A percentile compares a stretch with the other conserved stretches of the same genome.
Evolutionary conservation across 441 rosid genomes (phyloP).

Genomic region (Populus hybrid): DNA sequence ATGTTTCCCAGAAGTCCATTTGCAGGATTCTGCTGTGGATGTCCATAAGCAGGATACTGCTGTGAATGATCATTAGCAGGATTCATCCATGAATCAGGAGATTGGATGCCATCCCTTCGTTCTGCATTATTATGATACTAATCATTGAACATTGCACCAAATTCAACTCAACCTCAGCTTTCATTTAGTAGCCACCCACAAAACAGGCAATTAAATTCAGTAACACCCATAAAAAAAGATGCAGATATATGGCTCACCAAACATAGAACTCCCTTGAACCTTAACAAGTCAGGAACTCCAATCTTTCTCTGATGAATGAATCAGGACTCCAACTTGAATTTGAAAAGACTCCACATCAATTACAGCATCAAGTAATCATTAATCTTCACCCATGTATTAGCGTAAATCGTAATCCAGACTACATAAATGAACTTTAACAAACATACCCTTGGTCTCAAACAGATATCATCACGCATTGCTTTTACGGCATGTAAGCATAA

Average conservation of each 20-base stretch:
- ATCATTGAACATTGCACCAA: constrained; percentile 1
- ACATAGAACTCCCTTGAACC: neutral
- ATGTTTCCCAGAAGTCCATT: constrained; percentile 28
- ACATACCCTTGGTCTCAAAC: no score
- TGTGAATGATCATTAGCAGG: neutral
- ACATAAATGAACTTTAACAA: no score
- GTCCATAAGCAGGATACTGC: neutral
- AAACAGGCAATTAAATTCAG: neutral
- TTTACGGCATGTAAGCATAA: neutral
- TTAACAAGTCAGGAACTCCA: no score
- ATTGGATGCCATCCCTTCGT: constrained; percentile 15
- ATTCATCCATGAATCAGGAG: neutral
- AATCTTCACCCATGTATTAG: neutral
- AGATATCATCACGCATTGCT: no score
- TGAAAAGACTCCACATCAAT: neutral
- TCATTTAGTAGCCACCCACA: neutral
- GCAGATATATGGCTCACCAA: neutral
- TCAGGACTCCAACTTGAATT: neutral
- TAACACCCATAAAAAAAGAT: neutral
- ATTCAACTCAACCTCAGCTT: neutral
- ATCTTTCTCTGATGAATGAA: no score
- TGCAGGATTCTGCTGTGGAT: constrained; percentile 18
- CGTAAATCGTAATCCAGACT: no score
- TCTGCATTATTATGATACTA: constrained; percentile 16
- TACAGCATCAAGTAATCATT: neutral